These are phyloP conservation scores for Sherardia arvensis DNA, from an alignment of 257 asterid genomes.

Conservation along the genomic window DNA sequence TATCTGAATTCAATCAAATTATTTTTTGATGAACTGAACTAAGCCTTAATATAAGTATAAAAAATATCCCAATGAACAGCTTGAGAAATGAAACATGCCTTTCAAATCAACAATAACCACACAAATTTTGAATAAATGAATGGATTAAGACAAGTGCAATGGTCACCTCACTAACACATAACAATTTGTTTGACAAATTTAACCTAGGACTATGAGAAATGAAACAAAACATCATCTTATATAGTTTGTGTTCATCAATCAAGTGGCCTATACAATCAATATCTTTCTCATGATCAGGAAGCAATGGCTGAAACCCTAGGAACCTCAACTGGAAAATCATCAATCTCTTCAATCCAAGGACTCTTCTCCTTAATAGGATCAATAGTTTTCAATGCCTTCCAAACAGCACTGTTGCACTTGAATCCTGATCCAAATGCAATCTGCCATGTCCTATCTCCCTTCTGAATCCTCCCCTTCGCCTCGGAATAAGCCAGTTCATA, in stretches of 20 bases:
- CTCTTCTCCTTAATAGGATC: constrained; percentile 40
- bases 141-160: neutral
- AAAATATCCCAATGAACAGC: neutral
- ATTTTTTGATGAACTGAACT: too few relatives aligned
- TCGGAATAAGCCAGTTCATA: constrained; percentile 43
- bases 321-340: constrained; percentile 37
- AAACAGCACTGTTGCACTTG: constrained; percentile 45
- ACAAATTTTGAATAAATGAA: neutral
- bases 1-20: too few relatives aligned
- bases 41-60: too few relatives aligned
- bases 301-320: constrained; percentile 20
- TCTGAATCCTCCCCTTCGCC: constrained; percentile 40
- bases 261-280: neutral
- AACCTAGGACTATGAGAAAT: neutral
- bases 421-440: constrained; percentile 55
- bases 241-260: neutral
- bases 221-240: neutral
- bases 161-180: neutral
- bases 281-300: constrained; percentile 11
- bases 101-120: neutral
- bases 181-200: neutral
- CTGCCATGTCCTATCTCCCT: constrained; percentile 44
- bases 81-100: neutral
- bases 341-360: constrained; percentile 52
- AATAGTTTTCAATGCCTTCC: constrained; percentile 37